Evolutionary conservation across 1,284 basidiomycete species (phyloP).

Genomic region (Cronartium ribicola): DNA sequence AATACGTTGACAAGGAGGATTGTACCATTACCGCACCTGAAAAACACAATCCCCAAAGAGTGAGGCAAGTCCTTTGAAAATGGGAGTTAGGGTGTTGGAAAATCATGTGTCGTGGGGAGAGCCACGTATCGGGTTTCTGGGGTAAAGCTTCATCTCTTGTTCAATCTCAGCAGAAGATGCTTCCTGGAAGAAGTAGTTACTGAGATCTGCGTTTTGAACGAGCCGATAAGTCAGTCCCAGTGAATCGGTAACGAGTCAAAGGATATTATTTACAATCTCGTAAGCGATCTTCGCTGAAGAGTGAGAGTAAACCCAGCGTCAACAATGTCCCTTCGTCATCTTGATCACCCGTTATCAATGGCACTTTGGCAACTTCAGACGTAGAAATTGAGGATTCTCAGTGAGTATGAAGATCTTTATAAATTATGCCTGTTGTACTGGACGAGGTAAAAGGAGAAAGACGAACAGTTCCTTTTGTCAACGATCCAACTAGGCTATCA

Average conservation of each 20-base stretch:
- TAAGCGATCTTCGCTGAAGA: neutral
- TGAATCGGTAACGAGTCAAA: too few relatives aligned
- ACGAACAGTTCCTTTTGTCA: neutral
- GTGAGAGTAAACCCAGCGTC: neutral
- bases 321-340: conserved; percentile 11
- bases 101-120: conserved; percentile 4
- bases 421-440: too few relatives aligned
- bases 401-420: too few relatives aligned
- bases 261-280: neutral
- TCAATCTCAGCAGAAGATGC: neutral
- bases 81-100: neutral
- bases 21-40: neutral
- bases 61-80: conserved; percentile 1
- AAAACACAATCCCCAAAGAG: neutral
- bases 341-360: conserved; percentile 4
- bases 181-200: neutral
- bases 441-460: too few relatives aligned
- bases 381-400: too few relatives aligned
- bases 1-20: neutral
- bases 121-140: conserved; percentile 7
- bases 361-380: neutral
- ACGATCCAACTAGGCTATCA: neutral
- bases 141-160: neutral
- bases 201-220: neutral
- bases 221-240: too few relatives aligned